These are phyloP conservation scores for Euphrasia arctica DNA, from an alignment of 305 asterid genomes.

Conservation along the genomic window DNA sequence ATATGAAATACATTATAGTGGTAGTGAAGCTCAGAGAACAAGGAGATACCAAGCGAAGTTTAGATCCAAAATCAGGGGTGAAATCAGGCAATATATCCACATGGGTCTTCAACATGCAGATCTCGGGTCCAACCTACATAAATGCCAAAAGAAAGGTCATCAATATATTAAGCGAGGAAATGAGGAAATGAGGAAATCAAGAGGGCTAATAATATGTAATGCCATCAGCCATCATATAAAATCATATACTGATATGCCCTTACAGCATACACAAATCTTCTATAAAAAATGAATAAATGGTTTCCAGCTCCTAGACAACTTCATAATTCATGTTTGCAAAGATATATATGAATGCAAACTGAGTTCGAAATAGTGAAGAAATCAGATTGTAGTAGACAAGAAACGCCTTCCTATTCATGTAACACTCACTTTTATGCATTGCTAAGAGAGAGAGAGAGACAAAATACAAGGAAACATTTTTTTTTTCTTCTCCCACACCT, in stretches of 20 bases:
- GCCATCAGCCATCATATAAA: neutral
- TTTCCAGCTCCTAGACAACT: conserved; percentile 7
- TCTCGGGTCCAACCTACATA: conserved; percentile 90
- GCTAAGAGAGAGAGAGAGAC: neutral
- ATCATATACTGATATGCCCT: neutral
- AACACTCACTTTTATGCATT: conserved; percentile 7
- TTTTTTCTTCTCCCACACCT: conserved; percentile 40
- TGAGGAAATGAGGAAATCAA: conserved; percentile 11
- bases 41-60: conserved; percentile 69
- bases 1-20: conserved; percentile 7
- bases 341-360: conserved; percentile 1
- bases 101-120: conserved; percentile 93
- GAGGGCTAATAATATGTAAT: conserved; percentile 11
- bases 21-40: conserved; percentile 18
- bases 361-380: conserved; percentile 4
- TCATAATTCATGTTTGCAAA: neutral
- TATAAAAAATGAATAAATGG: neutral
- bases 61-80: conserved; percentile 81
- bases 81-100: conserved; percentile 93
- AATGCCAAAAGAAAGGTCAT: conserved; percentile 17
- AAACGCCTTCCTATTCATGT: conserved; percentile 10
- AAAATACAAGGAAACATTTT: neutral
- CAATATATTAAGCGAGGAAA: conserved; percentile 15
- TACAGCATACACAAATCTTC: neutral
- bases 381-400: conserved; percentile 6